Evolutionary conservation across 805 yeast species (phyloP), one percentile per base, ranked within the genome.

Genomic region (Brettanomyces naardenensis): DNA sequence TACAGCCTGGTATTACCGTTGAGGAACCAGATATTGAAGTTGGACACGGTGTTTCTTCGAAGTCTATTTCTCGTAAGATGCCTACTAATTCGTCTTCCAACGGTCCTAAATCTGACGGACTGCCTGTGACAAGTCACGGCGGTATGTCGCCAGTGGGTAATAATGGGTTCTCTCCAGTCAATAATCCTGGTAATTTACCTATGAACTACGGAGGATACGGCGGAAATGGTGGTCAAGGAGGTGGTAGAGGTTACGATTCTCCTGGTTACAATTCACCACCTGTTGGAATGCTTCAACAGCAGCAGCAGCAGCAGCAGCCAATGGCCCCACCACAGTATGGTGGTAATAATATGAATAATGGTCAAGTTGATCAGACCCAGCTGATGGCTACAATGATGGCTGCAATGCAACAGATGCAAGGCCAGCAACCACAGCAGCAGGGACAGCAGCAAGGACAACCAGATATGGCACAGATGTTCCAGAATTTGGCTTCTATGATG

Each of bases 21-120:
- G 97, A 92, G 58, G 98, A 92, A 62, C 98, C 98, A 3, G 98
- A 92, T 64, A 92, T 90, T 51, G 96, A 89, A 58, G 85, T 92
- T 38, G 97, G 97, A 36, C 78, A 86, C 34, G 97, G 97, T 44
- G 84, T 86, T 35, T 81, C 95, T 1, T 85, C 95, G 4, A 89
- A 89, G 59, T 88, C 95, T 15, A 86, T 86, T 61, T 81, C 94
- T 9, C 79, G 78, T 62, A 84, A 86, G 57, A 84, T 87, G 95
- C 95, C 95, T 14, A 86, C 95, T 4, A 88, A 88, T 58, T 78
- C 86, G 15, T 75, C 88, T 4, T 75, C 84, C 62, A 80, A 81
- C 58, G 95, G 95, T 4, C 95, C 95, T 23, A 78, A 80, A 54
- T 82, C 94, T 3, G 80, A 81, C 45, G 50, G 49, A 15, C 19